phyloP scores from a whole-genome alignment of 2,329 filamentous ascomycete species.

The Penicillium oxalicum region DNA sequence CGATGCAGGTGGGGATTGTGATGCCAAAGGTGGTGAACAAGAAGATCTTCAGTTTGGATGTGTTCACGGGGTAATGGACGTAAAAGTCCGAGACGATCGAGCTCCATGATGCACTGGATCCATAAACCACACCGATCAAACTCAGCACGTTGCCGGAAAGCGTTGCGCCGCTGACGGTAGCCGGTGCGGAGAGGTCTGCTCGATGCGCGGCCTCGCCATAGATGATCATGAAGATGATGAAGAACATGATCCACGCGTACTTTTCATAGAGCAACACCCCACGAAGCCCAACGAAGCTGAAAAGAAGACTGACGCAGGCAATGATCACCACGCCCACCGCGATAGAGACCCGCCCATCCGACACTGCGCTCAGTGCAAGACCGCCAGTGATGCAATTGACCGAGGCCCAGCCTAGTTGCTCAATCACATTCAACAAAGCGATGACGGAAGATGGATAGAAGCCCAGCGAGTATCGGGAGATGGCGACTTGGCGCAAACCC shows the following conservation, averaged over 20 bases:
- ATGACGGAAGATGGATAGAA: conserved; percentile 49
- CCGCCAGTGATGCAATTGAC: conserved; percentile 31
- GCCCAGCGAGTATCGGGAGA: conserved; percentile 47
- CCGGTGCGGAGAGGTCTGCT: conserved; percentile 36
- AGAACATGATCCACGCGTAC: conserved; percentile 30
- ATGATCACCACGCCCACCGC: conserved; percentile 27
- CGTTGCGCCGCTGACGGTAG: conserved; percentile 28
- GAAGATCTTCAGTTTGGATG: conserved; percentile 19
- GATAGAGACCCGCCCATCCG: conserved; percentile 27
- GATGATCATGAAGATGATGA: conserved; percentile 44
- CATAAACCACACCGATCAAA: conserved; percentile 39
- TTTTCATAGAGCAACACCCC: conserved; percentile 27
- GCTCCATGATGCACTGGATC: conserved; percentile 21
- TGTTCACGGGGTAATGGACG: conserved; percentile 21
- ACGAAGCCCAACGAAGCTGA: conserved; percentile 26
- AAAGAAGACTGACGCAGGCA: conserved; percentile 21
- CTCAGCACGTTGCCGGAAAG: conserved; percentile 25
- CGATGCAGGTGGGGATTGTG: conserved; percentile 20
- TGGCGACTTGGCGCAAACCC: conserved; percentile 48
- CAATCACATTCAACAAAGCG: conserved; percentile 38
- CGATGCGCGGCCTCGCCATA: conserved; percentile 43
- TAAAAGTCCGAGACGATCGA: conserved; percentile 23
- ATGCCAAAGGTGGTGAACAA: conserved; percentile 20
- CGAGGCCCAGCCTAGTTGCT: conserved; percentile 26
- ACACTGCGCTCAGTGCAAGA: conserved; percentile 29